These are phyloP conservation scores for Leptographium radiaticola DNA, from an alignment of 2,329 filamentous ascomycete species.

Conservation along the genomic window DNA sequence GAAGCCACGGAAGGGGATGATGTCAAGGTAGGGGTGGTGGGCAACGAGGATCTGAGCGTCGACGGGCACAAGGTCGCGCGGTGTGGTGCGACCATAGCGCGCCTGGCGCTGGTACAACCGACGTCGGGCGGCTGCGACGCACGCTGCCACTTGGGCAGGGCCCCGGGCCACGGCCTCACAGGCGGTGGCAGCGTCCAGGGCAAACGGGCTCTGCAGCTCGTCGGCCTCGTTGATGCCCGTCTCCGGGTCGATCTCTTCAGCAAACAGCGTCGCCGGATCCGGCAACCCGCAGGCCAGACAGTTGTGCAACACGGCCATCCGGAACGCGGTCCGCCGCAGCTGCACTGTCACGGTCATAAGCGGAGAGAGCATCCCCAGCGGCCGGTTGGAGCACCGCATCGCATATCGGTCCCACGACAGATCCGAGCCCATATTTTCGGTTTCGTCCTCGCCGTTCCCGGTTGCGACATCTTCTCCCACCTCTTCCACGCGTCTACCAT, in stretches of 20 bases:
- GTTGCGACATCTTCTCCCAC: background rate
- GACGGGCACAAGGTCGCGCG: conserved; percentile 19
- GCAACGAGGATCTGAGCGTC: conserved; percentile 20
- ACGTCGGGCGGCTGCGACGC: conserved; percentile 7
- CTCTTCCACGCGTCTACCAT: background rate
- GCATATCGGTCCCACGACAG: background rate
- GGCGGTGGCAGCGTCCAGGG: conserved; percentile 14
- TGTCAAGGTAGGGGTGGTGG: conserved; percentile 23
- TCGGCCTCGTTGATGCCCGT: conserved; percentile 6
- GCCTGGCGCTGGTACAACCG: conserved; percentile 13
- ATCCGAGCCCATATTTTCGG: background rate
- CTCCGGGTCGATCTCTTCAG: conserved; percentile 1
- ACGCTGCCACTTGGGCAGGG: conserved; percentile 12
- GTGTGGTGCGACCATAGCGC: conserved; percentile 5
- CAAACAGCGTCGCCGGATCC: conserved; percentile 15
- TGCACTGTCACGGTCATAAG: background rate
- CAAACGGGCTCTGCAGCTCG: conserved; percentile 19
- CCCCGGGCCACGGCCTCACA: conserved; percentile 13
- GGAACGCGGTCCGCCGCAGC: background rate
- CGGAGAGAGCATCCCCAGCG: background rate
- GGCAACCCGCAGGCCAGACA: conserved; percentile 20
- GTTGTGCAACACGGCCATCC: conserved; percentile 19
- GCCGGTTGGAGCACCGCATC: background rate
- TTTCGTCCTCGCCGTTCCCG: background rate
- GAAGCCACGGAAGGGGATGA: conserved; percentile 21